Percentiles rank a stretch among this genome's conserved stretches.
phyloP scores from a whole-genome alignment of 2,329 filamentous ascomycete genomes.

The Fusarium newnesense region DNA sequence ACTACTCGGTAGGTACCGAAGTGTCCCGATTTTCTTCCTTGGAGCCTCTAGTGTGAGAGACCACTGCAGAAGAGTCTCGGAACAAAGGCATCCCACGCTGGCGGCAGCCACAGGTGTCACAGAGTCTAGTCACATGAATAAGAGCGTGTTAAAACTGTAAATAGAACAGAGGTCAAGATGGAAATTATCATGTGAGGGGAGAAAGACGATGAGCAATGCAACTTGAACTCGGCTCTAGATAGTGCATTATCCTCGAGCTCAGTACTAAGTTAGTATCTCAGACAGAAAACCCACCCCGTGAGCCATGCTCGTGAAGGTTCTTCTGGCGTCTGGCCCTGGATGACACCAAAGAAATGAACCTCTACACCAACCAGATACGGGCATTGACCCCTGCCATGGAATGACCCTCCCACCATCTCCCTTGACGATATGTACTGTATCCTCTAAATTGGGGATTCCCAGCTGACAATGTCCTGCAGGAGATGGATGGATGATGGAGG shows the following conservation, averaged over 20 bases:
- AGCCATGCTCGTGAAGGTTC: slow-evolving; percentile 20
- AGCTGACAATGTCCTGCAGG: slow-evolving; percentile 38
- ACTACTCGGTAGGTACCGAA: neutral
- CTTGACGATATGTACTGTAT: neutral
- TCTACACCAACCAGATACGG: slow-evolving; percentile 20
- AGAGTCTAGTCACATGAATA: slow-evolving; percentile 2
- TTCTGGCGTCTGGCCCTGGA: neutral
- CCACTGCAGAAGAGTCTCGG: slow-evolving; percentile 11
- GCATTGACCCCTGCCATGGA: slow-evolving; percentile 12
- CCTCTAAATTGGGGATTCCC: slow-evolving; percentile 12
- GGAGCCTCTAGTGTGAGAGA: neutral
- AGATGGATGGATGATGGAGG: slow-evolving; percentile 13
- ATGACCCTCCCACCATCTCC: slow-evolving; percentile 10
- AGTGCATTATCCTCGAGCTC: neutral
- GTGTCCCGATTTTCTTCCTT: neutral
- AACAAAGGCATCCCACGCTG: slow-evolving; percentile 21
- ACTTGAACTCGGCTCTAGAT: neutral
- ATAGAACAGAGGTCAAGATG: neutral
- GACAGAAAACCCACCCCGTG: slow-evolving; percentile 7
- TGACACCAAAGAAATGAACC: neutral
- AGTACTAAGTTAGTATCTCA: neutral
- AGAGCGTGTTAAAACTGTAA: neutral
- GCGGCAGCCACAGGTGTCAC: neutral
- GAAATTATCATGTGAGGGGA: neutral
- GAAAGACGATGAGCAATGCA: neutral